These are phyloP conservation scores for Candida sojae DNA, from an alignment of 1,139 yeast species.

Conservation along the genomic window DNA sequence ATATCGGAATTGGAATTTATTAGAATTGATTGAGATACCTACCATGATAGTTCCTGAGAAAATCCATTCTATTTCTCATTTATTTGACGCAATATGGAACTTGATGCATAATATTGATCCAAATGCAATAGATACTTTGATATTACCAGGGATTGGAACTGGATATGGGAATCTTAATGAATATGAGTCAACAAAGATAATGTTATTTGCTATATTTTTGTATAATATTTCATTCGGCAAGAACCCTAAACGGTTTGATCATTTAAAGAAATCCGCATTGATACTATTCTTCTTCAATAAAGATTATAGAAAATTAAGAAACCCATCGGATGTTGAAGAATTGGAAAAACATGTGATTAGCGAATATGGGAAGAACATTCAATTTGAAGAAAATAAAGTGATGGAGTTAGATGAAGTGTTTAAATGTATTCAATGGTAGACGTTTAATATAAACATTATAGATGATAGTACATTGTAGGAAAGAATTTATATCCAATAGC, in stretches of 20 bases:
- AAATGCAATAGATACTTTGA: conserved; percentile 11
- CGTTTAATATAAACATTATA: neutral
- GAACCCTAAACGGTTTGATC: conserved; percentile 6
- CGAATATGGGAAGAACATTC: conserved; percentile 13
- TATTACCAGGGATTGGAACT: conserved; percentile 33
- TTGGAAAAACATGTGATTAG: conserved; percentile 13
- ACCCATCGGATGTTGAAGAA: conserved; percentile 14
- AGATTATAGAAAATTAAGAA: conserved; percentile 19
- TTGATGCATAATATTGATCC: conserved; percentile 12
- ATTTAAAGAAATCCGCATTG: conserved; percentile 18
- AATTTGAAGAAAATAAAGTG: conserved; percentile 5
- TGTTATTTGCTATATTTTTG: conserved; percentile 22
- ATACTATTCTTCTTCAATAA: conserved; percentile 22
- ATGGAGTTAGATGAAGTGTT: conserved; percentile 18
- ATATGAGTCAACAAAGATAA: conserved; percentile 19
- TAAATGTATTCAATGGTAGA: conserved; percentile 13
- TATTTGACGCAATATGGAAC: conserved; percentile 25
- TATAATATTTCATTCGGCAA: conserved; percentile 15
- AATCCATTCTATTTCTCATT: conserved; percentile 10
- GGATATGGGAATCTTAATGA: conserved; percentile 26
- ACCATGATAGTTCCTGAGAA: conserved; percentile 19
- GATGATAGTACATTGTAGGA: too few relatives aligned
- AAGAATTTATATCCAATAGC: too few relatives aligned
- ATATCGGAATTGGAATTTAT: conserved; percentile 13
- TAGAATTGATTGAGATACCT: conserved; percentile 15